phyloP scores from a whole-genome alignment of 1,284 basidiomycete genomes.

The Cryptococcus sp. region DNA sequence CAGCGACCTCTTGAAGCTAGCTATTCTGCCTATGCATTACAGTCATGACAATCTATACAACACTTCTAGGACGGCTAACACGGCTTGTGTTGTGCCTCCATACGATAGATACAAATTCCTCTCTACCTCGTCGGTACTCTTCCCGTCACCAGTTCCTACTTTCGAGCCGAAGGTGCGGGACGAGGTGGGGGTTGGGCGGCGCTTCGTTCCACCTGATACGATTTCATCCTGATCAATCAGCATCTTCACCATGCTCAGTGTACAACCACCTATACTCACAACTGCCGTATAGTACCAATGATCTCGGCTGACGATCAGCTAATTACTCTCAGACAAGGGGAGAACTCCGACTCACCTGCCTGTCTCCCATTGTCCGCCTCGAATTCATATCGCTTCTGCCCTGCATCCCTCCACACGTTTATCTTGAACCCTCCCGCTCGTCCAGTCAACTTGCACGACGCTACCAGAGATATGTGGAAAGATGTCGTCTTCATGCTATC shows the following conservation, averaged over 20 bases:
- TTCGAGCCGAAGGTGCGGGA: constrained; percentile 4
- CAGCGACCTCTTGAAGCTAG: too few species aligned
- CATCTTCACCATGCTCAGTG: background rate
- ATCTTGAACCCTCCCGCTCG: constrained; percentile 83
- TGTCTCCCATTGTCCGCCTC: constrained; percentile 82
- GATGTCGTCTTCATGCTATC: constrained; percentile 84
- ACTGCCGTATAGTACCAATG: constrained; percentile 31
- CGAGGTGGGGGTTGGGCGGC: constrained; percentile 18
- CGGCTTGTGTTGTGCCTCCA: too few species aligned
- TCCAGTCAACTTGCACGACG: constrained; percentile 73
- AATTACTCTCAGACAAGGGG: background rate
- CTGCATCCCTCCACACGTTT: constrained; percentile 62
- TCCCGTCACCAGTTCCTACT: constrained; percentile 7
- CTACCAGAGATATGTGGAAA: constrained; percentile 84
- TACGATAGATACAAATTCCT: too few species aligned
- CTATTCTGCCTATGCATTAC: too few species aligned
- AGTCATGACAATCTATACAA: too few species aligned
- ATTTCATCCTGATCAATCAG: constrained; percentile 28
- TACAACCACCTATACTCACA: constrained; percentile 31
- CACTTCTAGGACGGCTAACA: too few species aligned
- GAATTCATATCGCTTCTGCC: constrained; percentile 89
- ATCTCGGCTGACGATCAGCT: constrained; percentile 34
- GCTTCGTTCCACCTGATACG: constrained; percentile 26
- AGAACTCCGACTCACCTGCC: constrained; percentile 57
- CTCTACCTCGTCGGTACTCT: background rate